Percentiles rank a stretch among this genome's conserved stretches.
Evolutionary conservation across 768 basidiomycete species (phyloP).

Genomic region (Amanita subjunquillea): DNA sequence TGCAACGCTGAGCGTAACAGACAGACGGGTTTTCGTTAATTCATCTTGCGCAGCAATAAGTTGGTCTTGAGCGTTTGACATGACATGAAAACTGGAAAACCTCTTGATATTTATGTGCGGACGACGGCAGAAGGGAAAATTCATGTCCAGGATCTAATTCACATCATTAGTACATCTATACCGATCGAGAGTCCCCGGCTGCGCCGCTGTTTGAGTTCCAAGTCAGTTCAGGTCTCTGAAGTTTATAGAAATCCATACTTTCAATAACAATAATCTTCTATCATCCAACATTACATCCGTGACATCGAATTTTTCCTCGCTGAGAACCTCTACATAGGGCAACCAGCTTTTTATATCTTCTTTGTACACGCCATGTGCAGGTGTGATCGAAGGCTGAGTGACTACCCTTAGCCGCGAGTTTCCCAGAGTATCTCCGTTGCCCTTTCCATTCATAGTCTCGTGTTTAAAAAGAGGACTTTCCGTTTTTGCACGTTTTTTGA

Average conservation of each 20-base stretch:
- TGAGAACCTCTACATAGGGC: conserved; percentile 42
- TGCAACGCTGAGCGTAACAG: not conserved
- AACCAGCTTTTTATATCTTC: conserved; percentile 36
- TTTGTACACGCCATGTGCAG: conserved; percentile 34
- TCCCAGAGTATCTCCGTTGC: conserved; percentile 12
- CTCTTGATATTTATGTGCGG: not conserved
- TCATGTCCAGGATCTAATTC: conserved; percentile 8
- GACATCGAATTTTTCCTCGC: conserved; percentile 35
- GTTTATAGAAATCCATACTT: conserved; percentile 21
- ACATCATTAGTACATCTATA: conserved; percentile 37
- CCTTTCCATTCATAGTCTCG: conserved; percentile 13
- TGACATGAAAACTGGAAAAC: not conserved
- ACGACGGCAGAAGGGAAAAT: not conserved
- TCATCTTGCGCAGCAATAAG: not conserved
- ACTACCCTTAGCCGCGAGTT: conserved; percentile 24
- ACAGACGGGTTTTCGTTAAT: not conserved
- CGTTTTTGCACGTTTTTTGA: not conserved
- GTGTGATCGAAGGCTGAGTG: conserved; percentile 27
- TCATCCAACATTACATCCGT: conserved; percentile 54
- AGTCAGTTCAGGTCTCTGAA: conserved; percentile 1
- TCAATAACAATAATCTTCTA: conserved; percentile 34
- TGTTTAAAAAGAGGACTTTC: not conserved
- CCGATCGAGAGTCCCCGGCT: conserved; percentile 24
- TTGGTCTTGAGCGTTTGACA: not conserved
- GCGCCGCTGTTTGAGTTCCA: conserved; percentile 22